Evolutionary conservation across 169 alveolate species (phyloP).

Genomic region (Plasmodium yoelii): DNA sequence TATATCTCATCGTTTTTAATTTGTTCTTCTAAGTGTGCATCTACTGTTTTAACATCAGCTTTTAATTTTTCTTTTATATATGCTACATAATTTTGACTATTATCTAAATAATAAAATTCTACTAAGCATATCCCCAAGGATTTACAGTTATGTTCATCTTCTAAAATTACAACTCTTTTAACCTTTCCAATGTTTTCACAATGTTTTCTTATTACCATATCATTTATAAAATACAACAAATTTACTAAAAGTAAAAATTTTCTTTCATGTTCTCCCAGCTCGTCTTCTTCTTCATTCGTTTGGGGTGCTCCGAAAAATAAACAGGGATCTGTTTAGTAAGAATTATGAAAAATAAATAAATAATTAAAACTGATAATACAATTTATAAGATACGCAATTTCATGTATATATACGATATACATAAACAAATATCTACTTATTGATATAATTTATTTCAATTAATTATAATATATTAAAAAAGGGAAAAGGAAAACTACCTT

Average conservation of each 20-base stretch:
- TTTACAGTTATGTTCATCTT: conserved; percentile 57
- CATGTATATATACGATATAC: too few species aligned
- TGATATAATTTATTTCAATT: too few species aligned
- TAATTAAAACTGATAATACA: background rate
- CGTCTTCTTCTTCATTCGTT: conserved; percentile 37
- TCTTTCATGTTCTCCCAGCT: conserved; percentile 1
- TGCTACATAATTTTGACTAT: conserved; percentile 42
- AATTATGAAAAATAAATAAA: background rate
- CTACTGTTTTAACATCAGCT: conserved; percentile 41
- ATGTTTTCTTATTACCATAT: conserved; percentile 28
- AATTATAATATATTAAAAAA: background rate
- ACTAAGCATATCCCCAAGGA: conserved; percentile 66
- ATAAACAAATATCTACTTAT: too few species aligned
- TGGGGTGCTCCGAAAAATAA: conserved; percentile 72
- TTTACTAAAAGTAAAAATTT: conserved; percentile 42
- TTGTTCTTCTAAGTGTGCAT: conserved; percentile 36
- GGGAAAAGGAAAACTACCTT: conserved; percentile 20
- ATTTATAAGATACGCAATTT: background rate
- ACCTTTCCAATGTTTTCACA: conserved; percentile 72
- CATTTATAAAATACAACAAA: conserved; percentile 62
- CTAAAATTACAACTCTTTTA: conserved; percentile 70
- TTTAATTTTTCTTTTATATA: conserved; percentile 63
- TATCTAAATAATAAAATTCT: conserved; percentile 59
- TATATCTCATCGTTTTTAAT: conserved; percentile 63
- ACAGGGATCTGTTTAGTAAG: conserved; percentile 38